Percentiles rank a stretch among this genome's conserved stretches.
Evolutionary conservation across 371 early-diverging fungal genomes (phyloP).

Genomic region (Mucor piriformis): DNA sequence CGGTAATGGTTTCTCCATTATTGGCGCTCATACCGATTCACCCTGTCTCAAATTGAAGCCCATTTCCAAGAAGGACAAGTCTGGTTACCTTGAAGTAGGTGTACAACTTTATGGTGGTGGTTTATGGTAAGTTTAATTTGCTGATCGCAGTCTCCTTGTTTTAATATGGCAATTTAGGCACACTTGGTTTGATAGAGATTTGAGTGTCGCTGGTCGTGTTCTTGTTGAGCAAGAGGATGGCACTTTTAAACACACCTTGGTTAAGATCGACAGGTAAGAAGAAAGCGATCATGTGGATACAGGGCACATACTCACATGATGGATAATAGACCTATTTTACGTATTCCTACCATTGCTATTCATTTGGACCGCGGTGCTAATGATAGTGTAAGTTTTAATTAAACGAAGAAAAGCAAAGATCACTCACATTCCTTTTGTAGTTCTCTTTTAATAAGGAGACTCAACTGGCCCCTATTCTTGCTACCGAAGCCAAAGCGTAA

Average conservation of each 20-base stretch:
- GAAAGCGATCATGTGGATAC: background rate
- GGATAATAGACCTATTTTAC: conserved; percentile 72
- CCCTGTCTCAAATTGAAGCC: conserved; percentile 97
- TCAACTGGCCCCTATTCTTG: conserved; percentile 90
- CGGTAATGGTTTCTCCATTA: conserved; percentile 85
- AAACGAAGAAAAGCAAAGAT: background rate
- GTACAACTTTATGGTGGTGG: conserved; percentile 94
- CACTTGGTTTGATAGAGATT: conserved; percentile 98
- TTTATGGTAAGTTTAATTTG: conserved; percentile 65
- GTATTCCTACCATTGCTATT: conserved; percentile 96
- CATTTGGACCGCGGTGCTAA: conserved; percentile 88
- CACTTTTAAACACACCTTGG: conserved; percentile 70
- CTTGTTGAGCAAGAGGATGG: conserved; percentile 77
- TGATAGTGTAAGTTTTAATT: conserved; percentile 50
- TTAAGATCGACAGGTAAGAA: conserved; percentile 70
- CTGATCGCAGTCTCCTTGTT: background rate
- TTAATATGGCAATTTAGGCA: conserved; percentile 60
- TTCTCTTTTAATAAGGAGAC: conserved; percentile 95
- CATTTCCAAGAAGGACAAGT: conserved; percentile 81
- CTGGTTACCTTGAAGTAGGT: conserved; percentile 90
- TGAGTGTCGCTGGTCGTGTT: conserved; percentile 95
- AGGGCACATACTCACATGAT: too few relatives aligned
- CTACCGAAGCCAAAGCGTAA: conserved; percentile 74
- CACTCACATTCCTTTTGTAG: conserved; percentile 2
- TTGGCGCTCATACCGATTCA: conserved; percentile 97